These are phyloP conservation scores for Hypoxylon sp. DNA, from an alignment of 2,329 filamentous ascomycete genomes.

Conservation along the genomic window DNA sequence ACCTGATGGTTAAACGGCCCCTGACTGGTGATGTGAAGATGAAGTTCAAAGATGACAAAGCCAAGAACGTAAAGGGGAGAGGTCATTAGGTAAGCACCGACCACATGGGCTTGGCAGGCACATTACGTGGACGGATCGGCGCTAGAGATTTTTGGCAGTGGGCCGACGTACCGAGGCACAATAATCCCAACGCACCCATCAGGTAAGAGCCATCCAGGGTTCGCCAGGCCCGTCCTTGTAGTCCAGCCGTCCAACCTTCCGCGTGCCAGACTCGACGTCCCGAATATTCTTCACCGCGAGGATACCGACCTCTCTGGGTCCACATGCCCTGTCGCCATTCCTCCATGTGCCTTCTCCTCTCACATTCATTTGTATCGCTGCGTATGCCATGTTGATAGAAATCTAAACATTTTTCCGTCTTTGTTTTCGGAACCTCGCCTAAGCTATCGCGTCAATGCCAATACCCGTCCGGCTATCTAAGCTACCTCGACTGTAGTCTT, in stretches of 20 bases:
- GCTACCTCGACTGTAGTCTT: conserved; percentile 20
- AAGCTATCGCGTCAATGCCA: conserved; percentile 19
- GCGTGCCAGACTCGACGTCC: conserved; percentile 29
- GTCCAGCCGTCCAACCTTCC: conserved; percentile 23
- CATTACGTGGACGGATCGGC: background rate
- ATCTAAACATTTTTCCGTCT: conserved; percentile 11
- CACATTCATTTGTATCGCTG: background rate
- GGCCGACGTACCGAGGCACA: conserved; percentile 32
- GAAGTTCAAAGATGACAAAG: background rate
- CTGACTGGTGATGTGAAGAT: background rate
- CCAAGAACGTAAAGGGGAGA: background rate
- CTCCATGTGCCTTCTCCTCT: conserved; percentile 24
- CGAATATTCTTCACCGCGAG: conserved; percentile 11
- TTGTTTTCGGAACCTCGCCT: conserved; percentile 15
- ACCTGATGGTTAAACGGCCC: too few species aligned
- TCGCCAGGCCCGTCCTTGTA: conserved; percentile 1
- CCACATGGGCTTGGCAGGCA: background rate
- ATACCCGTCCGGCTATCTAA: background rate
- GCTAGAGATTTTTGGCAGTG: background rate
- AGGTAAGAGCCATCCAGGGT: conserved; percentile 20
- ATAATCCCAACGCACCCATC: too few species aligned
- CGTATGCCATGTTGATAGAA: conserved; percentile 22
- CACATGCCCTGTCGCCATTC: conserved; percentile 31
- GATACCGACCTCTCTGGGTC: conserved; percentile 24
- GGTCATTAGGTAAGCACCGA: background rate